Percentiles rank a stretch among this genome's conserved stretches.
Conservation (phyloP, 2,329 filamentous ascomycete species). For the Simplicillium aogashimaense region DNA sequence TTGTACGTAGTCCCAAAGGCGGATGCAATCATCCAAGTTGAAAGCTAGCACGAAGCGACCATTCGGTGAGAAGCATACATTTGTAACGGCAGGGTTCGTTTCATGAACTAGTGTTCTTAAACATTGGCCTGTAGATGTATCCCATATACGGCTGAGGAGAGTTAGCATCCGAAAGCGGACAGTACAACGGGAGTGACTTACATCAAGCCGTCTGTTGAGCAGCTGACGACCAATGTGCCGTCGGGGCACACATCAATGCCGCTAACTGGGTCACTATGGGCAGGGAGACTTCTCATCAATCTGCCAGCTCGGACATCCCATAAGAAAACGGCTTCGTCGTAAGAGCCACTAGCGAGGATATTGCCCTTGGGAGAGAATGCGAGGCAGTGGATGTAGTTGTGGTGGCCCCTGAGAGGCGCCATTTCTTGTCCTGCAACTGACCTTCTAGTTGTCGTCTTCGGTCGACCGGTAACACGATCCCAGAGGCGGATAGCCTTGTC, state of each 20-base stretch:
- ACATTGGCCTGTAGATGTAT: slow-evolving; percentile 90
- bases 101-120: slow-evolving; percentile 91
- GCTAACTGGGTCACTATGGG: slow-evolving; percentile 88
- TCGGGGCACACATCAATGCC: slow-evolving; percentile 91
- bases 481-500: slow-evolving; percentile 94
- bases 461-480: slow-evolving; percentile 58
- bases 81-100: slow-evolving; percentile 83
- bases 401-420: slow-evolving; percentile 68
- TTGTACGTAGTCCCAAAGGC: slow-evolving; percentile 90
- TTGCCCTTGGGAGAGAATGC: slow-evolving; percentile 98
- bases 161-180: background rate
- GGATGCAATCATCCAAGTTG: slow-evolving; percentile 80
- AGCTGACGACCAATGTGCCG: slow-evolving; percentile 85
- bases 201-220: slow-evolving; percentile 85
- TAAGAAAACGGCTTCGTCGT: slow-evolving; percentile 92
- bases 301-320: slow-evolving; percentile 89
- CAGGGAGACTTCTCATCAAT: slow-evolving; percentile 82
- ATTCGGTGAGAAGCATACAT: slow-evolving; percentile 88
- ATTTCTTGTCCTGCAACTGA: slow-evolving; percentile 27
- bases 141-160: slow-evolving; percentile 68
- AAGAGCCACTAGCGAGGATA: slow-evolving; percentile 88
- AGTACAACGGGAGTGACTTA: slow-evolving; percentile 27
- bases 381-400: slow-evolving; percentile 91
- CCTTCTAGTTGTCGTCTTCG: slow-evolving; percentile 35
- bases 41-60: slow-evolving; percentile 88